Conservation (phyloP, 202 grass and related monocot genomes). For the Setaria viridis region DNA sequence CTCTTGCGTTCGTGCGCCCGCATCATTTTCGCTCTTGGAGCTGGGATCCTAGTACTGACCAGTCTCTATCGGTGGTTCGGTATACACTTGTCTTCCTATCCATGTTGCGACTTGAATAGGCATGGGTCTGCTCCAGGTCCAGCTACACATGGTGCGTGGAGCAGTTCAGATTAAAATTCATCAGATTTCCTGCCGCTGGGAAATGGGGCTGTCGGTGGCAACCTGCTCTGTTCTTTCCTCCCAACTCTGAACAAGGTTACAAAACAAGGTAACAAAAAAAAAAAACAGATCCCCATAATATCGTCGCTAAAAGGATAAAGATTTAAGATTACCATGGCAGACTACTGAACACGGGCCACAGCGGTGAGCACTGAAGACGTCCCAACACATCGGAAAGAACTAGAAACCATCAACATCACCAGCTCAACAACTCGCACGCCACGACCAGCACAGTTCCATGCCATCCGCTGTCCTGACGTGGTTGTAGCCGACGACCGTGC, state of each 20-base stretch:
- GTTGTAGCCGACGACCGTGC: conserved; percentile 32
- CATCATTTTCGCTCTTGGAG: background rate
- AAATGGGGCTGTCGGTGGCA: conserved; percentile 8
- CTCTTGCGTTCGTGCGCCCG: background rate
- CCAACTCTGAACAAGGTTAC: background rate
- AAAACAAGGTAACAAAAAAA: too few relatives aligned
- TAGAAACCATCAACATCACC: conserved; percentile 23
- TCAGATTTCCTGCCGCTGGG: too few relatives aligned
- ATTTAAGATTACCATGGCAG: background rate
- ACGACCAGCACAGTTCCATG: background rate
- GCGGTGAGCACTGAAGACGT: background rate
- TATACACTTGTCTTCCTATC: background rate
- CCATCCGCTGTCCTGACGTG: background rate
- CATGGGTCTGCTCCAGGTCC: background rate
- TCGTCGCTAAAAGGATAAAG: background rate
- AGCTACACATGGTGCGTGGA: too few relatives aligned
- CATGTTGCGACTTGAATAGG: background rate
- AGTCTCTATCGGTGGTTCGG: background rate
- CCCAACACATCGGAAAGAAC: background rate
- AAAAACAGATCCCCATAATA: background rate
- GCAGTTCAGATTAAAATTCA: too few relatives aligned
- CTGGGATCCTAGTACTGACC: background rate
- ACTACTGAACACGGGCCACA: too few relatives aligned
- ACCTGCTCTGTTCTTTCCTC: background rate
- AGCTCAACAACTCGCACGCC: background rate